These are phyloP conservation scores for Lolium rigidum DNA, from an alignment of 176 grass and related monocot species.

Conservation along the genomic window DNA sequence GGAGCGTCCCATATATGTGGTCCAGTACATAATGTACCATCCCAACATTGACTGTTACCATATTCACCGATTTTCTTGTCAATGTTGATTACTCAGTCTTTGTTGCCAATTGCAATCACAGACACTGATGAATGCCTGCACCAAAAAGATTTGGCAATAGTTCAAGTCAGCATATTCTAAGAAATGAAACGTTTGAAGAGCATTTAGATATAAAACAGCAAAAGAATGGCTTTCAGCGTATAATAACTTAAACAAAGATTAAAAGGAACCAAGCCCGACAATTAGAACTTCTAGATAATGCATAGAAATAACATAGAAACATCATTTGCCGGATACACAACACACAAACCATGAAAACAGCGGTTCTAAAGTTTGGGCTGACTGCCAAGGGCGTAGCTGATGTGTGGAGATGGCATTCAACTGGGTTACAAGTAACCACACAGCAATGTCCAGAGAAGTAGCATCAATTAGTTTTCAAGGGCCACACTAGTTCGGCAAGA, in stretches of 20 bases:
- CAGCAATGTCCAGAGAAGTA: background rate
- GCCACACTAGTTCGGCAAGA: background rate
- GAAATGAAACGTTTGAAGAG: conserved; percentile 1
- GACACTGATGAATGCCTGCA: conserved; percentile 15
- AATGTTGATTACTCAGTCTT: background rate
- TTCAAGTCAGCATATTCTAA: background rate
- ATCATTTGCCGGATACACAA: background rate
- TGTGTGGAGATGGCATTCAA: background rate
- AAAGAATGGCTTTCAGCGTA: background rate
- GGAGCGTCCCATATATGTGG: conserved; percentile 82
- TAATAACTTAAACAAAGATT: conserved; percentile 13
- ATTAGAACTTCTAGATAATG: background rate
- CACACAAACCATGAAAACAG: background rate
- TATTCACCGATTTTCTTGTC: conserved; percentile 41
- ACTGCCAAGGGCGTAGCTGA: background rate
- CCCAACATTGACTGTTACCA: conserved; percentile 90
- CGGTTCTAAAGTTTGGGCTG: background rate
- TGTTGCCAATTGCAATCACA: background rate
- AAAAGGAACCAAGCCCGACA: background rate
- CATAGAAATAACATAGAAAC: background rate
- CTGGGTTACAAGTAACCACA: background rate
- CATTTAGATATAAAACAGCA: background rate
- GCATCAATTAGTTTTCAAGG: background rate
- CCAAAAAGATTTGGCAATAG: conserved; percentile 22
- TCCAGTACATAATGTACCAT: conserved; percentile 81